Percentiles rank a stretch among this genome's conserved stretches.
phyloP scores from a whole-genome alignment of 768 basidiomycete species.

The Exidia glandulosa region DNA sequence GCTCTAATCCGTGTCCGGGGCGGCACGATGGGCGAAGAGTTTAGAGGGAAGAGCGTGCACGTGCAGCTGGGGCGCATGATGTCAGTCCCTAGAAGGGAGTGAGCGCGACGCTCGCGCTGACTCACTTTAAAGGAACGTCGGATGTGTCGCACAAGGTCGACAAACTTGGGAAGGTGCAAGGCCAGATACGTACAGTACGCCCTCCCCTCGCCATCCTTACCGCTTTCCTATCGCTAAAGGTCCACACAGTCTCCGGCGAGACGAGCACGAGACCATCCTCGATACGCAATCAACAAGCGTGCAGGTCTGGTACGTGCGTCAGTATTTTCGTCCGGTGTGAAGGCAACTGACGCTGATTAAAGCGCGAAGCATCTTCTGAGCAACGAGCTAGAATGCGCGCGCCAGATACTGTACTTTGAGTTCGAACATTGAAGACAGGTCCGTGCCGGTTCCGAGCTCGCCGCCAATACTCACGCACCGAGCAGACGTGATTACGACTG shows the following conservation, averaged over 20 bases:
- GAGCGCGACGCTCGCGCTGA: too few species aligned
- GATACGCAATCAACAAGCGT: slow-evolving; percentile 73
- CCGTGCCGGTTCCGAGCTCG: slow-evolving; percentile 18
- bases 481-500: slow-evolving; percentile 62
- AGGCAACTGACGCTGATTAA: too few species aligned
- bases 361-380: slow-evolving; percentile 60
- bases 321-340: too few species aligned
- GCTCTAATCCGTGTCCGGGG: slow-evolving; percentile 68
- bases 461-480: background rate
- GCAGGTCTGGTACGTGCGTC: too few species aligned
- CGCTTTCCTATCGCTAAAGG: slow-evolving; percentile 31
- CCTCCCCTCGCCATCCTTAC: background rate
- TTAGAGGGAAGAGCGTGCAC: slow-evolving; percentile 74
- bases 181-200: slow-evolving; percentile 61
- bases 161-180: slow-evolving; percentile 94
- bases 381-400: slow-evolving; percentile 28
- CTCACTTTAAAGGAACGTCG: slow-evolving; percentile 21
- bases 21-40: slow-evolving; percentile 73
- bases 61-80: slow-evolving; percentile 75
- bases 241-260: slow-evolving; percentile 58
- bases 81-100: slow-evolving; percentile 37
- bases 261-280: slow-evolving; percentile 62
- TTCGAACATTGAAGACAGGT: slow-evolving; percentile 71
- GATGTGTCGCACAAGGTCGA: slow-evolving; percentile 43
- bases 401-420: slow-evolving; percentile 15